Conservation (phyloP, 2,329 filamentous ascomycete species). For the Penicillium sp. region DNA sequence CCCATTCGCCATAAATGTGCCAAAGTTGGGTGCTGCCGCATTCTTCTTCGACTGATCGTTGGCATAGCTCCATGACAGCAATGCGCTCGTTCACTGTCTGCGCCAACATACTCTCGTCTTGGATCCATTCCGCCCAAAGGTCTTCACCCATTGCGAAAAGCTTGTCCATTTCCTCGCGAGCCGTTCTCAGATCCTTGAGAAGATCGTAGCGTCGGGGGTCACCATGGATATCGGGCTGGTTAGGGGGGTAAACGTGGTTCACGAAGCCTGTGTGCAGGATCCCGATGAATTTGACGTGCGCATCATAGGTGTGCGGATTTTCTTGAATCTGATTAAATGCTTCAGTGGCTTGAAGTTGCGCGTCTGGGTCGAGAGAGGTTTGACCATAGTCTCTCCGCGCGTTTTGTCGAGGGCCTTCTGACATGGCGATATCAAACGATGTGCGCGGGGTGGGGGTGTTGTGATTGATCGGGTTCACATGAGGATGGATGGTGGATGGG, state of each 20-base stretch:
- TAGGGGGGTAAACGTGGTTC: conserved; percentile 52
- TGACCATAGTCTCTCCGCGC: conserved; percentile 46
- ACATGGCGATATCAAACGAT: conserved; percentile 51
- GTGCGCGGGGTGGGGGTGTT: conserved; percentile 47
- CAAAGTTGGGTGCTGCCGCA: conserved; percentile 65
- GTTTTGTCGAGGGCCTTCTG: conserved; percentile 46
- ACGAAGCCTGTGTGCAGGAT: conserved; percentile 53
- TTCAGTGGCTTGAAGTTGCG: conserved; percentile 46
- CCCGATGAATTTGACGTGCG: conserved; percentile 52
- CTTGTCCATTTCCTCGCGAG: conserved; percentile 63
- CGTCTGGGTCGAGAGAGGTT: conserved; percentile 46
- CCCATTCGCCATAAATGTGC: conserved; percentile 66
- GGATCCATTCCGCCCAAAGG: conserved; percentile 66
- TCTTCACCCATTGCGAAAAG: conserved; percentile 67
- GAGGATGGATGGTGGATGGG: conserved; percentile 47
- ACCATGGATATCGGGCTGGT: conserved; percentile 49
- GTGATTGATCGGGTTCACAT: conserved; percentile 41
- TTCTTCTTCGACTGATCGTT: conserved; percentile 64
- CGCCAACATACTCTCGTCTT: conserved; percentile 64
- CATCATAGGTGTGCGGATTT: conserved; percentile 52
- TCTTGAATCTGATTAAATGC: conserved; percentile 49
- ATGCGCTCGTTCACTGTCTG: conserved; percentile 61
- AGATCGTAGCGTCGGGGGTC: conserved; percentile 52
- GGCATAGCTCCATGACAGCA: conserved; percentile 62
- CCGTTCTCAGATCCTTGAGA: conserved; percentile 50